Percentiles rank a stretch among this genome's conserved stretches.
Conservation (phyloP, 441 rosid genomes). For the Populus trichocarpa region DNA sequence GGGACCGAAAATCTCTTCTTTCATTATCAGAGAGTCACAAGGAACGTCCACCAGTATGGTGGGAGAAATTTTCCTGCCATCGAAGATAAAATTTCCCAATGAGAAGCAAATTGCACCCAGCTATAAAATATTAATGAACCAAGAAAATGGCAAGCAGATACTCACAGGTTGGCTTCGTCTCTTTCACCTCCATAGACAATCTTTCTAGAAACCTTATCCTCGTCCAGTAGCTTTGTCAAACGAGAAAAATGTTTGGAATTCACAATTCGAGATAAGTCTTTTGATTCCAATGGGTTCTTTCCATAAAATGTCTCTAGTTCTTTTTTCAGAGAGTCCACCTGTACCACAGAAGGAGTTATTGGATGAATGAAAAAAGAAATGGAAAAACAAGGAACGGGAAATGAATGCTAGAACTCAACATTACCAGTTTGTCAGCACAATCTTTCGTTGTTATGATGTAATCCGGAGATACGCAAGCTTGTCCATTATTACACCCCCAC, state of each 20-base stretch:
- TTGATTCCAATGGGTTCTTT: slow-evolving; percentile 70
- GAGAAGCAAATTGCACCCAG: slow-evolving; percentile 10
- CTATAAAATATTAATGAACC: neutral
- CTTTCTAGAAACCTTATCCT: slow-evolving; percentile 70
- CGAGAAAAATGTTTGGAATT: slow-evolving; percentile 80
- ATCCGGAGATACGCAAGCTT: slow-evolving; percentile 75
- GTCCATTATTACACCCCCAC: slow-evolving; percentile 74
- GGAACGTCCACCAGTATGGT: slow-evolving; percentile 70
- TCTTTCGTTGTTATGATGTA: slow-evolving; percentile 61
- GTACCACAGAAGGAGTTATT: slow-evolving; percentile 17
- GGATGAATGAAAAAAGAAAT: slow-evolving; percentile 7
- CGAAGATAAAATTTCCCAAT: neutral
- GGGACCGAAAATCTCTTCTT: slow-evolving; percentile 81
- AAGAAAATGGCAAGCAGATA: slow-evolving; percentile 18
- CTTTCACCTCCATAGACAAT: slow-evolving; percentile 79
- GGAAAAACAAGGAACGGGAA: neutral
- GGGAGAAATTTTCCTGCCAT: slow-evolving; percentile 64
- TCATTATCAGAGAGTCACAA: slow-evolving; percentile 56
- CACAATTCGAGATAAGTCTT: slow-evolving; percentile 80
- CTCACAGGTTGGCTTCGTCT: slow-evolving; percentile 74
- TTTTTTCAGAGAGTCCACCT: slow-evolving; percentile 65
- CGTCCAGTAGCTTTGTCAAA: slow-evolving; percentile 69
- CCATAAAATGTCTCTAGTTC: slow-evolving; percentile 78
- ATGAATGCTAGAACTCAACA: neutral
- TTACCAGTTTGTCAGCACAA: slow-evolving; percentile 56